Conservation (phyloP, 2,329 filamentous ascomycete genomes). For the Blastomyces percursus region DNA sequence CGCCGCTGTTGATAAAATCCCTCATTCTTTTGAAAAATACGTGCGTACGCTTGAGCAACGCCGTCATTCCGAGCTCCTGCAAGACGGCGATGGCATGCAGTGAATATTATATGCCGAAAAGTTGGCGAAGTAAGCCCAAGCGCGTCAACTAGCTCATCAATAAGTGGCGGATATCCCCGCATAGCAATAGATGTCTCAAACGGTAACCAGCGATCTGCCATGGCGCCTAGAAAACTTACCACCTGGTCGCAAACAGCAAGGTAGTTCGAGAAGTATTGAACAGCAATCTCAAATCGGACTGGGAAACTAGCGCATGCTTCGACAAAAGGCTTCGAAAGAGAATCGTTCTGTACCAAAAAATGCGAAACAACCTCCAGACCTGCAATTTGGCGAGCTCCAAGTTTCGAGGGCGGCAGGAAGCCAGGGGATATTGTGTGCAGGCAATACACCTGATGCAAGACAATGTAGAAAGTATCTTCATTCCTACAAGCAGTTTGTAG, state of each 20-base stretch:
- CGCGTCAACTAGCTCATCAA: slow-evolving; percentile 36
- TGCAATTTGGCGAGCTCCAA: slow-evolving; percentile 20
- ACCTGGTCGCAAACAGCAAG: slow-evolving; percentile 28
- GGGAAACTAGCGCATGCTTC: slow-evolving; percentile 43
- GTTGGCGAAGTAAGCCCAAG: slow-evolving; percentile 42
- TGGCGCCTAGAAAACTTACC: slow-evolving; percentile 33
- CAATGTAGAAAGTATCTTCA: slow-evolving; percentile 53
- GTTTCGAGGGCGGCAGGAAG: slow-evolving; percentile 27
- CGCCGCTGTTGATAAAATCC: slow-evolving; percentile 15
- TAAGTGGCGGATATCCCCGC: slow-evolving; percentile 44
- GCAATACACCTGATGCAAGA: slow-evolving; percentile 56
- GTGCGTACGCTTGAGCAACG: neutral
- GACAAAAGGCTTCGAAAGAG: slow-evolving; percentile 31
- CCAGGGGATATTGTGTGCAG: slow-evolving; percentile 37
- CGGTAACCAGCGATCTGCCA: slow-evolving; percentile 34
- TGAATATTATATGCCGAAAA: slow-evolving; percentile 46
- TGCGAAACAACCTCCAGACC: slow-evolving; percentile 31
- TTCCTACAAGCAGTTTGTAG: slow-evolving; percentile 46
- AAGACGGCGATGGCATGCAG: slow-evolving; percentile 23
- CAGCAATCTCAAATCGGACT: slow-evolving; percentile 18
- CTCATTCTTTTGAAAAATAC: slow-evolving; percentile 11
- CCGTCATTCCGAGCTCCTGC: neutral
- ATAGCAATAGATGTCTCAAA: slow-evolving; percentile 25
- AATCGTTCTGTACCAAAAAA: slow-evolving; percentile 38
- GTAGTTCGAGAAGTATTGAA: slow-evolving; percentile 26